These are phyloP conservation scores for Naematelia encephala DNA, from an alignment of 768 basidiomycete genomes.

Conservation along the genomic window DNA sequence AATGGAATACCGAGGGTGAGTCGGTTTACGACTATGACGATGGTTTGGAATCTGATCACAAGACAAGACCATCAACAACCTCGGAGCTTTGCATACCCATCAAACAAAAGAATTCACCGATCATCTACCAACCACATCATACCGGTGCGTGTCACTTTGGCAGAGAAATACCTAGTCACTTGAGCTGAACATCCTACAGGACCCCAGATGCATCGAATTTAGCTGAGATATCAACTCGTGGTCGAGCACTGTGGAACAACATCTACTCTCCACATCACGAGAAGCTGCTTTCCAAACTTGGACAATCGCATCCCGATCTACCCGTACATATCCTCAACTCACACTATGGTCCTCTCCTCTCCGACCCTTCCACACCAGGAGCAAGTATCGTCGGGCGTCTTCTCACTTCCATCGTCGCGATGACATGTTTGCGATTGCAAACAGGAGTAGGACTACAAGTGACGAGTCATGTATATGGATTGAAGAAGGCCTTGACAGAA, in stretches of 20 bases:
- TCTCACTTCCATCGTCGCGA: slow-evolving; percentile 76
- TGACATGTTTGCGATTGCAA: slow-evolving; percentile 79
- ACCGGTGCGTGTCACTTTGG: slow-evolving; percentile 57
- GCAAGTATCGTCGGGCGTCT: slow-evolving; percentile 64
- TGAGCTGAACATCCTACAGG: too few species aligned
- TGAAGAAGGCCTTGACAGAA: slow-evolving; percentile 68
- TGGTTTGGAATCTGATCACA: too few species aligned
- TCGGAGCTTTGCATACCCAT: slow-evolving; percentile 70
- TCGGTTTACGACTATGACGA: too few species aligned
- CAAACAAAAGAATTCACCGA: slow-evolving; percentile 77
- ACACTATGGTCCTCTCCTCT: slow-evolving; percentile 52
- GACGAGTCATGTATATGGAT: slow-evolving; percentile 80
- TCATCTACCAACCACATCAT: slow-evolving; percentile 63
- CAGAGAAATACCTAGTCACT: too few species aligned
- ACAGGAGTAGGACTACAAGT: slow-evolving; percentile 81
- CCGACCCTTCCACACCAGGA: slow-evolving; percentile 29
- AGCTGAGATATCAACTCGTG: slow-evolving; percentile 59
- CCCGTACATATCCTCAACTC: slow-evolving; percentile 57
- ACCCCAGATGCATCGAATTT: background rate
- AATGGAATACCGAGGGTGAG: slow-evolving; percentile 40
- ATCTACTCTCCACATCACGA: slow-evolving; percentile 86
- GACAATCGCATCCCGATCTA: slow-evolving; percentile 87
- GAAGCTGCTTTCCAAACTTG: slow-evolving; percentile 84
- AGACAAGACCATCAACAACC: slow-evolving; percentile 64
- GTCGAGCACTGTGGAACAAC: slow-evolving; percentile 71